These are phyloP conservation scores for Xylaria sp. DNA, from an alignment of 2,329 filamentous ascomycete genomes.

Conservation along the genomic window DNA sequence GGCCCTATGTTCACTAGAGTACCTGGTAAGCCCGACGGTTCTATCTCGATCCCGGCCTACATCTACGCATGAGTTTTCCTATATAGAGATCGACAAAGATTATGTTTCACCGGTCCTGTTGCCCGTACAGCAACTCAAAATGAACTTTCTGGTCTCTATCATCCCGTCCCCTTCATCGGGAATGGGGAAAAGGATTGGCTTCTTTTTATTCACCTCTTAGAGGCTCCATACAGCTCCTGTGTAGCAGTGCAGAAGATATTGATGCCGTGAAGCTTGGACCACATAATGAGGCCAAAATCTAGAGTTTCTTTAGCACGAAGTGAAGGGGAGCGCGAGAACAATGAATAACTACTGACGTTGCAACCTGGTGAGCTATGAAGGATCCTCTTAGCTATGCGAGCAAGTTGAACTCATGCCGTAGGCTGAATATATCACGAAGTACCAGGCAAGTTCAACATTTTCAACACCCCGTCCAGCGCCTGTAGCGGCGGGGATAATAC, in stretches of 20 bases:
- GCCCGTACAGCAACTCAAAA: not conserved
- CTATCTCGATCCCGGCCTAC: not conserved
- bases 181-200: not conserved
- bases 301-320: not conserved
- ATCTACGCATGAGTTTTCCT: not conserved
- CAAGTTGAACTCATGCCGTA: too few relatives aligned
- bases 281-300: not conserved
- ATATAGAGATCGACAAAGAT: not conserved
- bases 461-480: conserved; percentile 12
- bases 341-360: not conserved
- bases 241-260: not conserved
- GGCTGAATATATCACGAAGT: too few relatives aligned
- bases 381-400: not conserved
- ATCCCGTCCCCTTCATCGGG: not conserved
- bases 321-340: not conserved
- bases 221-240: not conserved
- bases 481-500: not conserved
- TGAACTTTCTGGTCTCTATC: not conserved
- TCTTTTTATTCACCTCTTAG: not conserved
- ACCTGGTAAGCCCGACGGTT: not conserved
- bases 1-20: not conserved
- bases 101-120: not conserved
- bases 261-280: not conserved
- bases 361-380: not conserved
- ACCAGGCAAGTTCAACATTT: not conserved